Percentiles rank a stretch among this genome's conserved stretches.
Conservation (phyloP, 73 alveolate genomes). For the Blepharisma stoltei region DNA sequence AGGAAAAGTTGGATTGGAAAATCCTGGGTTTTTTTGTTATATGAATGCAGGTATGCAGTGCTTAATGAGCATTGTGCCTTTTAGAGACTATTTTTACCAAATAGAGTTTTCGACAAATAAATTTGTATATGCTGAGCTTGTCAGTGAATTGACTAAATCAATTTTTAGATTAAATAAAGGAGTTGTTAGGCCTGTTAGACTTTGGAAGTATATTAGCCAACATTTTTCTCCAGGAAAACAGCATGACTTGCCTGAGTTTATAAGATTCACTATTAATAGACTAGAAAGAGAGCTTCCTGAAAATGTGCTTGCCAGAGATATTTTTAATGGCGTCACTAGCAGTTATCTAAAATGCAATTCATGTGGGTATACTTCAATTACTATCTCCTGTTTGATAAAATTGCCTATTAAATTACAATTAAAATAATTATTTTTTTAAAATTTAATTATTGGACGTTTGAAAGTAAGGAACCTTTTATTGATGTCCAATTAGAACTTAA, state of each 20-base stretch:
- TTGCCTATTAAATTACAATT: no score
- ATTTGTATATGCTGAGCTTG: neutral
- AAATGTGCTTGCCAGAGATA: neutral
- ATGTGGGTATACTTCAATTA: neutral
- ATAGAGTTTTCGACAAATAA: neutral
- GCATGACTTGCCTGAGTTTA: constrained; percentile 21
- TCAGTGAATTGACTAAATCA: neutral
- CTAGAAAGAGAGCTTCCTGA: neutral
- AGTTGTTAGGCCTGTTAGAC: neutral
- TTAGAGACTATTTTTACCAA: neutral
- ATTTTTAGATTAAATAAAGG: neutral
- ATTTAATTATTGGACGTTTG: no score
- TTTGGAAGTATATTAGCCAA: neutral
- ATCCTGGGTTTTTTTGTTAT: constrained; percentile 22
- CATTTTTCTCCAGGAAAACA: neutral
- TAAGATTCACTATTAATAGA: neutral
- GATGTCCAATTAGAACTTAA: constrained; percentile 13
- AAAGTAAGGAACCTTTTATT: constrained; percentile 16
- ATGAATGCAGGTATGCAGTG: constrained; percentile 28
- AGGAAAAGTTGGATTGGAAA: neutral
- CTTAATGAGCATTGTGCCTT: neutral
- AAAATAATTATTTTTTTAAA: no score
- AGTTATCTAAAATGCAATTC: neutral
- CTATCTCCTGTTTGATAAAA: no score
- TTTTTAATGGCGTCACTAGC: neutral